These are phyloP conservation scores for Goniomonas avonlea DNA, from an alignment of 78 protist genomes.

Conservation along the genomic window DNA sequence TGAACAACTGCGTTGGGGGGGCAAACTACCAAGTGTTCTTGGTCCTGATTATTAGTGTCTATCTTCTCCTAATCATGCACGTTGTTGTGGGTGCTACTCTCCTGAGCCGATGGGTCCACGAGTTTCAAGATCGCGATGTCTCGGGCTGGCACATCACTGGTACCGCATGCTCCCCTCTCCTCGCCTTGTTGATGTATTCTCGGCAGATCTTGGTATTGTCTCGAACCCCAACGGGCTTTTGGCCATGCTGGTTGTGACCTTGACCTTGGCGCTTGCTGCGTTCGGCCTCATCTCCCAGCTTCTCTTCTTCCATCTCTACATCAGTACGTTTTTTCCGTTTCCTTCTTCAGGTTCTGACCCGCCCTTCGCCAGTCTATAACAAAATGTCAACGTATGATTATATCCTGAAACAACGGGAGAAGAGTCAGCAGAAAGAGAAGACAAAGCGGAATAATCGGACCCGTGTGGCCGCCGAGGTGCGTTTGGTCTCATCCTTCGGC, in stretches of 20 bases:
- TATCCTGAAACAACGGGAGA: background rate
- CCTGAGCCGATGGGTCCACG: too few relatives aligned
- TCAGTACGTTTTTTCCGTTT: background rate
- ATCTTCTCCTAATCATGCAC: background rate
- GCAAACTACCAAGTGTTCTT: constrained; percentile 26
- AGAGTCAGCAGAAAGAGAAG: too few relatives aligned
- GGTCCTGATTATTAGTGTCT: background rate
- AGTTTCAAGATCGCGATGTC: too few relatives aligned
- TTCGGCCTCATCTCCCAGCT: background rate
- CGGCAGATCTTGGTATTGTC: background rate
- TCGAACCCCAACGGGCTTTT: background rate
- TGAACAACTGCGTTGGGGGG: constrained; percentile 39
- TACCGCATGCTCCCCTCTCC: background rate
- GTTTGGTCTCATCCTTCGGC: too few relatives aligned
- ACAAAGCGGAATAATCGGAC: background rate
- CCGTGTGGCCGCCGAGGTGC: too few relatives aligned
- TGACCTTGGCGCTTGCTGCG: background rate
- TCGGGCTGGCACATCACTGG: background rate
- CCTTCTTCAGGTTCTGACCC: background rate
- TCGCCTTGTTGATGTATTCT: background rate
- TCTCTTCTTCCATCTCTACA: background rate
- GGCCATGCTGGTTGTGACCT: background rate
- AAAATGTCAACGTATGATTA: constrained; percentile 17
- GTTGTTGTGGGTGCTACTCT: too few relatives aligned
- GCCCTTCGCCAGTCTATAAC: background rate